A percentile compares a stretch with the other conserved stretches of the same genome.
Conservation (phyloP, 345 rosid genomes). For the Rhodamnia rubescens region DNA sequence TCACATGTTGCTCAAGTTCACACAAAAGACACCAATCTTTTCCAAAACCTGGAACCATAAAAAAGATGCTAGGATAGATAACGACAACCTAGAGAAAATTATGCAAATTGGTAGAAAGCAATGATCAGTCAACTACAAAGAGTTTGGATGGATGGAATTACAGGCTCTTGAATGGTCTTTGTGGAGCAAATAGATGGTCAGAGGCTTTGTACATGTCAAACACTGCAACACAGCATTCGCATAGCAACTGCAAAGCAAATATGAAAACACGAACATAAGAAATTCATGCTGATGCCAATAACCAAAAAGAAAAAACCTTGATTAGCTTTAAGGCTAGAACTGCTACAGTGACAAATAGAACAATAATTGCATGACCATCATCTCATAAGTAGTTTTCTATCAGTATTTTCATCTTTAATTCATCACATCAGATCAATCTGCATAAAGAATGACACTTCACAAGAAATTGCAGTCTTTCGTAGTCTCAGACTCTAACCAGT, state of each 20-base stretch:
- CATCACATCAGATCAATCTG: neutral
- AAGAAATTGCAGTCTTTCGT: neutral
- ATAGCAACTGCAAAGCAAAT: constrained; percentile 52
- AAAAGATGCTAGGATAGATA: neutral
- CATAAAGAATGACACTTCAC: neutral
- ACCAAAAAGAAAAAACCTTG: neutral
- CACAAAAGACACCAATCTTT: constrained; percentile 82
- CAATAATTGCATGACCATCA: neutral
- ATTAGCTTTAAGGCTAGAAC: neutral
- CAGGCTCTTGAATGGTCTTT: constrained; percentile 73
- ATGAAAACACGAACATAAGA: neutral
- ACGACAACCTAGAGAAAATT: neutral
- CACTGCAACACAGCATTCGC: constrained; percentile 86
- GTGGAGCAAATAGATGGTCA: constrained; percentile 50
- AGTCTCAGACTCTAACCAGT: neutral
- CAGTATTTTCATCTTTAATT: neutral
- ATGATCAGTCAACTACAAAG: neutral
- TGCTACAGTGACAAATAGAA: neutral
- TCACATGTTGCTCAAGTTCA: constrained; percentile 77
- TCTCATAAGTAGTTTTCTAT: neutral
- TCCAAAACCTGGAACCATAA: constrained; percentile 37
- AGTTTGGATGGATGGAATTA: constrained; percentile 15
- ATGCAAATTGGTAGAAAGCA: neutral
- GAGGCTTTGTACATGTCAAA: constrained; percentile 76
- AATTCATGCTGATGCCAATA: neutral